phyloP scores from a whole-genome alignment of 805 yeast species.

The Starmerella floris region DNA sequence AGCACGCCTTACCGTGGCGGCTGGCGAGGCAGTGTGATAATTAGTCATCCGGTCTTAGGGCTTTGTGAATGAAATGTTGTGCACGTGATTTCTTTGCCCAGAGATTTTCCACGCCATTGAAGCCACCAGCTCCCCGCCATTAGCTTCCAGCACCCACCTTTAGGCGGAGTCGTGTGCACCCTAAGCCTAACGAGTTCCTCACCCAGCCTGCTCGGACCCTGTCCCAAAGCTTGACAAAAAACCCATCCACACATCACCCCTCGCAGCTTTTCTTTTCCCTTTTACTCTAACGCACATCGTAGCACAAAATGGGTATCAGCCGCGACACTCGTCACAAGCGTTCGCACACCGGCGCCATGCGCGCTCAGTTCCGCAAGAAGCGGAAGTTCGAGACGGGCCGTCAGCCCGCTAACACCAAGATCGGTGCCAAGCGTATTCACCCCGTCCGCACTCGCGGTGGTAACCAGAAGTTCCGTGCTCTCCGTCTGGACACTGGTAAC shows the following conservation, averaged over 20 bases:
- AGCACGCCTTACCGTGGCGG: no score
- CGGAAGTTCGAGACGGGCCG: slow-evolving; percentile 99
- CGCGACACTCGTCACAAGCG: slow-evolving; percentile 99
- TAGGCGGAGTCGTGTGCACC: background rate
- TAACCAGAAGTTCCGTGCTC: slow-evolving; percentile 98
- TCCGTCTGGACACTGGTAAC: slow-evolving; percentile 84
- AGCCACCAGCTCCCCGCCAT: background rate
- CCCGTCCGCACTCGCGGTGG: slow-evolving; percentile 99
- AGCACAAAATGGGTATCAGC: slow-evolving; percentile 89
- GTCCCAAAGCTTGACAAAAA: slow-evolving; percentile 7
- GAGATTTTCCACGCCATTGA: background rate
- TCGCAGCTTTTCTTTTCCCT: slow-evolving; percentile 4
- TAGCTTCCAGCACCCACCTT: background rate
- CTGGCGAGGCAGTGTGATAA: no score
- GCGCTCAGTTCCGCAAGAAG: slow-evolving; percentile 99
- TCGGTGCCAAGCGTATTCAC: slow-evolving; percentile 98
- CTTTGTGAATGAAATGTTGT: background rate
- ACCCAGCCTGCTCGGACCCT: background rate
- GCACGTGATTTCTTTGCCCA: background rate
- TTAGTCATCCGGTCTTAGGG: background rate
- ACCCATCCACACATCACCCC: background rate
- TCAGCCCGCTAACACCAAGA: slow-evolving; percentile 98
- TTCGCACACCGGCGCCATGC: slow-evolving; percentile 99
- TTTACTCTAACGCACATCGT: slow-evolving; percentile 4
- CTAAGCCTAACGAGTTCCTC: background rate